Conservation (phyloP, 148 eudicot species). For the Amaranthus palmeri region DNA sequence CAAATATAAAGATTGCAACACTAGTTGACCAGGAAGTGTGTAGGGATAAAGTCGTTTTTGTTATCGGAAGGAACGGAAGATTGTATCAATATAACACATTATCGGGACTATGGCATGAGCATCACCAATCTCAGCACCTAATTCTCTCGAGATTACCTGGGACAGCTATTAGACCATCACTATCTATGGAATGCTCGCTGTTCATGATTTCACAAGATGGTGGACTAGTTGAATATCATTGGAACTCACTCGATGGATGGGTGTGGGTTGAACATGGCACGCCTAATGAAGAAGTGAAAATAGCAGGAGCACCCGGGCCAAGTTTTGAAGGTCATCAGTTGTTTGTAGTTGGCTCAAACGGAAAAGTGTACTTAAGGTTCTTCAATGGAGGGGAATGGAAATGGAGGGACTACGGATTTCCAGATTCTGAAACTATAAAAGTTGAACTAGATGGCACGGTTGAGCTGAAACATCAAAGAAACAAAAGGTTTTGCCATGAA, state of each 20-base stretch:
- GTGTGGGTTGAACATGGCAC: constrained; percentile 83
- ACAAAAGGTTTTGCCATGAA: constrained; percentile 20
- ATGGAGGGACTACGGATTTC: constrained; percentile 65
- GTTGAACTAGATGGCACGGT: constrained; percentile 20
- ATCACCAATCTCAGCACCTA: constrained; percentile 72
- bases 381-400: constrained; percentile 52
- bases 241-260: constrained; percentile 73
- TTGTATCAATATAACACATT: constrained; percentile 76
- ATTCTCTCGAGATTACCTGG: constrained; percentile 62
- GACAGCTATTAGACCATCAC: constrained; percentile 53
- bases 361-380: constrained; percentile 59
- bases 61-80: constrained; percentile 51
- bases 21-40: constrained; percentile 82
- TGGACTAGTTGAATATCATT: constrained; percentile 70
- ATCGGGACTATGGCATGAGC: constrained; percentile 74
- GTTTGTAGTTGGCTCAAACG: constrained; percentile 71
- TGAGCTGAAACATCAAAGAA: constrained; percentile 16
- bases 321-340: constrained; percentile 49
- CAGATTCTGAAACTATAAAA: constrained; percentile 18
- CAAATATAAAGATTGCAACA: constrained; percentile 52
- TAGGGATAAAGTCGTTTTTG: constrained; percentile 65
- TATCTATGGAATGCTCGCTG: constrained; percentile 55
- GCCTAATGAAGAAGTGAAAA: constrained; percentile 44
- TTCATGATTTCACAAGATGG: constrained; percentile 73
- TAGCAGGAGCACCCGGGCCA: constrained; percentile 67